A percentile compares a stretch with the other conserved stretches of the same genome.
These are phyloP conservation scores for Mikania micrantha DNA, from an alignment of 129 eudicot species.

Conservation along the genomic window DNA sequence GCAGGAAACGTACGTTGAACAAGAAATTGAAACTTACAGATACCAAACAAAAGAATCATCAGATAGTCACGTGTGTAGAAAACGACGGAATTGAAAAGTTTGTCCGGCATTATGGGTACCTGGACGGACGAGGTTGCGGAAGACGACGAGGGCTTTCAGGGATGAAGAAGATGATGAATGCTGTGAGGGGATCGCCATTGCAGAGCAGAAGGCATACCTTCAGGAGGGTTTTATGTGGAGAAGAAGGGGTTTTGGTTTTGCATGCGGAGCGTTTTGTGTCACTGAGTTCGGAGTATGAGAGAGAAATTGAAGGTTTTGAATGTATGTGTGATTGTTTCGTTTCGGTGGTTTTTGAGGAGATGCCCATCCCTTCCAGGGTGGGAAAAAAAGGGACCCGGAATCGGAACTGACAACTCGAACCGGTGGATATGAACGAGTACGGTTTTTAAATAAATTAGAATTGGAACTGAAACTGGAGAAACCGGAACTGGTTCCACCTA, in stretches of 20 bases:
- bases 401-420: too few species aligned
- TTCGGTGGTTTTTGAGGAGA: too few species aligned
- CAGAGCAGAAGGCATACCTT: neutral
- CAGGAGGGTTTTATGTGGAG: slow-evolving; percentile 14
- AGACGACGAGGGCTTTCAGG: slow-evolving; percentile 39
- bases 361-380: too few species aligned
- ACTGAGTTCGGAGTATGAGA: slow-evolving; percentile 44
- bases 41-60: neutral
- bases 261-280: slow-evolving; percentile 46
- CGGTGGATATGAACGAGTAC: too few species aligned
- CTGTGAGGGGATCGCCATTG: slow-evolving; percentile 33
- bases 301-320: too few species aligned
- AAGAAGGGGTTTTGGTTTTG: slow-evolving; percentile 38
- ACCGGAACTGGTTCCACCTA: too few species aligned
- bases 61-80: too few species aligned
- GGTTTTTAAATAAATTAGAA: too few species aligned
- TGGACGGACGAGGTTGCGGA: slow-evolving; percentile 35
- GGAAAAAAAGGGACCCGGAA: too few species aligned
- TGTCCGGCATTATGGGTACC: slow-evolving; percentile 6
- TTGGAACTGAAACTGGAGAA: too few species aligned
- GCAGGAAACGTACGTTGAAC: neutral
- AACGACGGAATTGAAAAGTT: neutral
- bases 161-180: slow-evolving; percentile 11
- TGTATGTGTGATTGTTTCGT: too few species aligned
- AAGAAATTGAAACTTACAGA: neutral